These are phyloP conservation scores for Tolypocladium inflatum DNA, from an alignment of 2,329 filamentous ascomycete genomes.

Conservation along the genomic window DNA sequence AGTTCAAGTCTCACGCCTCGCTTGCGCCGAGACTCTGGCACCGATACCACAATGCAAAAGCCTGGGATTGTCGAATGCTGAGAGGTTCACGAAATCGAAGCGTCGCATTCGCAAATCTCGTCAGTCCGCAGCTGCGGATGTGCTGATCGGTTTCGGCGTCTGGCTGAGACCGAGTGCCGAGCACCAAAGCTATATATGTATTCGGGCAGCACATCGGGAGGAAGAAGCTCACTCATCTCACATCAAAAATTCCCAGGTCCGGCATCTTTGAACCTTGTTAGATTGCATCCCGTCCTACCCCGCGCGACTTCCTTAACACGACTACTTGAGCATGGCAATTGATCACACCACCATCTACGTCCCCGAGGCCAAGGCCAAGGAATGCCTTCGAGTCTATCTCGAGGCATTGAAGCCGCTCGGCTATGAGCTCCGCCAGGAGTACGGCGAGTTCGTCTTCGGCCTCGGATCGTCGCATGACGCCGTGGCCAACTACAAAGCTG, in stretches of 20 bases:
- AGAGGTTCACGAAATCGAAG: not conserved
- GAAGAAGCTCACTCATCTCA: not conserved
- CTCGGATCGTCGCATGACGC: constrained; percentile 14
- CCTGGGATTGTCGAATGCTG: not conserved
- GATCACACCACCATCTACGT: constrained; percentile 23
- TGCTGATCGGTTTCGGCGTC: not conserved
- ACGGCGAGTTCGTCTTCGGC: constrained; percentile 18
- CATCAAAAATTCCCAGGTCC: not conserved
- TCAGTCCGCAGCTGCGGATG: not conserved
- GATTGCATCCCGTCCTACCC: not conserved
- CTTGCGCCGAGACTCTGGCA: not conserved
- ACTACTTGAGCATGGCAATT: constrained; percentile 19
- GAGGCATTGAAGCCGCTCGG: constrained; percentile 24
- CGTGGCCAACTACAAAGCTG: constrained; percentile 9
- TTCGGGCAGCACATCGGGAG: not conserved
- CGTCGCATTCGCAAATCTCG: too few relatives aligned
- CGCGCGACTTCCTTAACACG: too few relatives aligned
- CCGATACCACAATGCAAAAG: not conserved
- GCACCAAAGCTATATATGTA: not conserved
- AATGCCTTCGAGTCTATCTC: constrained; percentile 22
- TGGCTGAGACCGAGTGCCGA: not conserved
- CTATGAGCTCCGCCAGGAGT: constrained; percentile 19
- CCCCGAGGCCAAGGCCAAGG: constrained; percentile 16
- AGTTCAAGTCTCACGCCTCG: too few relatives aligned
- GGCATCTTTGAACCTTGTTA: too few relatives aligned